Evolutionary conservation across 768 basidiomycete genomes (phyloP).

Genomic region (Lactarius deliciosus): DNA sequence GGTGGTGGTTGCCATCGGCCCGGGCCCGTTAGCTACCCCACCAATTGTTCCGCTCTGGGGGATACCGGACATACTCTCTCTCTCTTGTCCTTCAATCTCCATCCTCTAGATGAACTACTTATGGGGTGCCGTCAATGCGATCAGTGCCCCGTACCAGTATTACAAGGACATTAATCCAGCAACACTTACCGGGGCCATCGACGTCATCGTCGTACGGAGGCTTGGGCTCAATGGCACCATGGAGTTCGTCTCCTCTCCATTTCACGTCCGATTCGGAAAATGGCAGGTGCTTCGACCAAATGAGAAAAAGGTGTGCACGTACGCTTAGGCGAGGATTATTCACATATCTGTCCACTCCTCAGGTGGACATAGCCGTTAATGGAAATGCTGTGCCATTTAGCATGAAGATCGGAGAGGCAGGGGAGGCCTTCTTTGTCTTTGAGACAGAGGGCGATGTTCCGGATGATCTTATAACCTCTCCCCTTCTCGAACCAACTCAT

Average conservation of each 20-base stretch:
- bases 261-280: conserved; percentile 98
- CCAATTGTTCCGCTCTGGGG: conserved; percentile 3
- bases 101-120: conserved; percentile 71
- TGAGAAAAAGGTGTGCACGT: conserved; percentile 77
- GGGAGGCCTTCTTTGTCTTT: conserved; percentile 98
- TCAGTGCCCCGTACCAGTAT: conserved; percentile 85
- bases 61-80: not conserved
- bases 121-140: conserved; percentile 80
- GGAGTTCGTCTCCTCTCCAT: conserved; percentile 88
- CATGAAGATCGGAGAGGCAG: conserved; percentile 99
- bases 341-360: not conserved
- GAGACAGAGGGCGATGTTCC: conserved; percentile 96
- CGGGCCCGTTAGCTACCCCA: not conserved
- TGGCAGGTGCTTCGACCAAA: conserved; percentile 90
- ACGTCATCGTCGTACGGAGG: conserved; percentile 92
- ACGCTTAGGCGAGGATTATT: conserved; percentile 9
- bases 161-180: conserved; percentile 95
- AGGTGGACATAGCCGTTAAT: conserved; percentile 91
- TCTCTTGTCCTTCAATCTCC: not conserved
- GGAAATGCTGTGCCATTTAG: conserved; percentile 82
- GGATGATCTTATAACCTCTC: conserved; percentile 89
- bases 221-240: conserved; percentile 59
- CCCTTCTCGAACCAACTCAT: conserved; percentile 70
- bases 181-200: conserved; percentile 96
- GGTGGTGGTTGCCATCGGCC: not conserved